Base-by-base conservation (phyloP, 1,284 basidiomycete genomes). In the Moesziomyces sp. region DNA sequence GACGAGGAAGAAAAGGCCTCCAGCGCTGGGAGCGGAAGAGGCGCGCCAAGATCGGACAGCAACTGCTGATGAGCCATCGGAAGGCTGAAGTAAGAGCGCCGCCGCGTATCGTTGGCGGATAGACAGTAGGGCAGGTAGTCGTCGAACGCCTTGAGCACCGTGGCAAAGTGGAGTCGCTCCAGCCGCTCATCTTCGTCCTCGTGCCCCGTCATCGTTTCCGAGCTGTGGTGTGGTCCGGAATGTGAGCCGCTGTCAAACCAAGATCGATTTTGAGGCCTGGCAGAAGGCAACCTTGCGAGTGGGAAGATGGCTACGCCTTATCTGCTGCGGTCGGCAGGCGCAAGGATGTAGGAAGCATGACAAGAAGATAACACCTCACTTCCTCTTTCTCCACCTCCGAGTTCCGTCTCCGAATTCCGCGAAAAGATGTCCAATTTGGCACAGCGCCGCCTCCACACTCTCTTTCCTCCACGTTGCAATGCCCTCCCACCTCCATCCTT, bases 121-220 rank as follows among this genome's bases (percentile, higher is more conserved):
- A 83, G 69, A 43, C 74, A 77, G 71, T 82, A 77, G n/a, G 74
- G 74, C 6, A 83, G 73, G 49, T 83, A 83, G 23, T 76, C 69
- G 54, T 78, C 72, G 60, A 81, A 83, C 11, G 81, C 72, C 42
- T 64, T 58, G 50, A 83, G 65, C 19, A 83, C 82, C 16, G 58
- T 71, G 42, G 62, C 60, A 53, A 83, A 82, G 49, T 83, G 82
- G 14, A 60, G 67, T n/a, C 69, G 56, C 54, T 83, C 81, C 16
- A 55, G 56, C 8, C 59, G 66, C 50, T 72, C 64, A 6, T 64
- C 58, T 43, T 64, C 57, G 42, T 64, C 70, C 44, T 64, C 56
- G 11, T 30, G 30, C 11, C 30, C 30, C 30, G 30, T 30, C 30
- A 30, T 30, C 21, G 21, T 21, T 2, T 21, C 21, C 21, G 21